A percentile compares a stretch with the other conserved stretches of the same genome.
These are phyloP conservation scores for Ocimum tenuiflorum DNA, from an alignment of 257 asterid species.

Conservation along the genomic window DNA sequence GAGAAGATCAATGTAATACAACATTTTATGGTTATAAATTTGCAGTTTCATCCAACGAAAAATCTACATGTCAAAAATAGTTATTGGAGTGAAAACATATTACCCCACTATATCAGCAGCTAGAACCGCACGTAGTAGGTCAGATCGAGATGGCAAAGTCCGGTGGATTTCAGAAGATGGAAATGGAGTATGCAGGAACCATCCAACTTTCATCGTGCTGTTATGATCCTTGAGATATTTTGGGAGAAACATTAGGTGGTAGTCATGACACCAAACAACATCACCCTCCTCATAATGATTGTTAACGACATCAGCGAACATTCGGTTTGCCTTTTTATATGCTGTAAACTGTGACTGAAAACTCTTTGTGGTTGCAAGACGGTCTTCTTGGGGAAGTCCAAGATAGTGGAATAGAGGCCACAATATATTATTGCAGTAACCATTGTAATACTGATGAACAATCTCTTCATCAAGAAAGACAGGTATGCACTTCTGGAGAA, in stretches of 20 bases:
- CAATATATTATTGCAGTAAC: conserved; percentile 81
- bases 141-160: conserved; percentile 86
- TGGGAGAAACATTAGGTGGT: conserved; percentile 94
- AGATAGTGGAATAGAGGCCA: conserved; percentile 95
- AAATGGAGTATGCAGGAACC: conserved; percentile 95
- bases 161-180: conserved; percentile 96
- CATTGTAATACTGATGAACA: conserved; percentile 90
- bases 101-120: conserved; percentile 95
- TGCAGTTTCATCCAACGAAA: not conserved
- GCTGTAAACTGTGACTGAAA: conserved; percentile 88
- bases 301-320: conserved; percentile 91
- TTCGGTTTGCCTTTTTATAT: conserved; percentile 72
- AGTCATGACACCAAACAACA: conserved; percentile 95
- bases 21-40: not conserved
- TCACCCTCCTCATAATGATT: conserved; percentile 78
- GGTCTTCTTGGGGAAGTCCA: conserved; percentile 96
- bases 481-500: conserved; percentile 74
- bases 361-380: conserved; percentile 84
- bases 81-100: not conserved
- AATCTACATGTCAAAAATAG: not conserved
- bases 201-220: conserved; percentile 82
- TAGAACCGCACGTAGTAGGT: conserved; percentile 72
- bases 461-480: conserved; percentile 86
- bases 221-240: conserved; percentile 67
- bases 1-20: not conserved